A percentile compares a stretch with the other conserved stretches of the same genome.
Conservation (phyloP, 2,329 filamentous ascomycete species). For the Tolypocladium ophioglossoides region DNA sequence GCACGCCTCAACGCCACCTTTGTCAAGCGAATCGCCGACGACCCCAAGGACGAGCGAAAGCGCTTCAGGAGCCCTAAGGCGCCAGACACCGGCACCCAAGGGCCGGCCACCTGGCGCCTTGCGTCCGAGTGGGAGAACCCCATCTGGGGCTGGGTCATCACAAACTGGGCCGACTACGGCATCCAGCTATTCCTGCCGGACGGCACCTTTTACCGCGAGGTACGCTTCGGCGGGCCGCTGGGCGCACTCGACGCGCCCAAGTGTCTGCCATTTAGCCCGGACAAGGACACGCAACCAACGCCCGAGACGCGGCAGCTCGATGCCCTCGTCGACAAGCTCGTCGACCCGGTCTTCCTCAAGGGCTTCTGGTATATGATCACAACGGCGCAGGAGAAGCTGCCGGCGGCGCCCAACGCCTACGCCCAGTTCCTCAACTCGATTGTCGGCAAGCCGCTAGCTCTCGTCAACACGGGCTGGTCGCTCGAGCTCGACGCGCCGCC, state of each 20-base stretch:
- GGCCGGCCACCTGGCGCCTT: conserved; percentile 5
- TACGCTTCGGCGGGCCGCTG: conserved; percentile 21
- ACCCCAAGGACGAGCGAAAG: not conserved
- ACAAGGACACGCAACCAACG: conserved; percentile 1
- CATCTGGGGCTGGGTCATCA: conserved; percentile 30
- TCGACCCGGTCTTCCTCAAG: conserved; percentile 15
- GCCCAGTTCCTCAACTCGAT: conserved; percentile 22
- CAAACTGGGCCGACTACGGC: conserved; percentile 28
- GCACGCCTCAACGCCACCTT: conserved; percentile 26
- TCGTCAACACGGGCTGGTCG: conserved; percentile 27
- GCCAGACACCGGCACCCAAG: not conserved
- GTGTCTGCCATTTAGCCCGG: conserved; percentile 24
- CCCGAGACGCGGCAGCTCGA: conserved; percentile 17
- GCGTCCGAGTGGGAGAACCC: conserved; percentile 26
- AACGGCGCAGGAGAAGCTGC: conserved; percentile 11
- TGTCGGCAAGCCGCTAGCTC: conserved; percentile 29
- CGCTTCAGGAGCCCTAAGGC: not conserved
- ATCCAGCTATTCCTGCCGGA: conserved; percentile 30
- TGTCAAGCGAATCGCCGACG: conserved; percentile 7
- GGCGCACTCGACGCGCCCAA: conserved; percentile 10
- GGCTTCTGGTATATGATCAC: conserved; percentile 26
- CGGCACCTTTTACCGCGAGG: conserved; percentile 31
- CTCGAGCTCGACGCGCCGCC: conserved; percentile 21
- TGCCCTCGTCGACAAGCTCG: conserved; percentile 12
- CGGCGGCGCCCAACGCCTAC: conserved; percentile 23